phyloP scores from a whole-genome alignment of 225 moss, liverwort and hornwort genomes.

The Sphagnum tenellum region DNA sequence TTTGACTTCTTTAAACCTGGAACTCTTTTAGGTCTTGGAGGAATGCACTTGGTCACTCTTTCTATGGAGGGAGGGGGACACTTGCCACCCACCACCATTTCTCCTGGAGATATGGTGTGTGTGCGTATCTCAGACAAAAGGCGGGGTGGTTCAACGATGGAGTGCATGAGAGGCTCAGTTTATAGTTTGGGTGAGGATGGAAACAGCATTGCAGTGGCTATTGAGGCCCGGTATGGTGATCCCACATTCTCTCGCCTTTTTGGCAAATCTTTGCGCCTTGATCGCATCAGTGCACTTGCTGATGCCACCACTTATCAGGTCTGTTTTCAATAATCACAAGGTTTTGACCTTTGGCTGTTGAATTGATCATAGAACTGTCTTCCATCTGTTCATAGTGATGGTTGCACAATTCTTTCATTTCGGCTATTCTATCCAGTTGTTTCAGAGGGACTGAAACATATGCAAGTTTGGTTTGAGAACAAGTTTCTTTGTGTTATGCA shows the following conservation, averaged over 20 bases:
- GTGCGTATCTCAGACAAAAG: constrained; percentile 65
- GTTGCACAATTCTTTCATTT: no score
- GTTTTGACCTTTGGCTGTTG: no score
- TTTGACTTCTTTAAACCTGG: background rate
- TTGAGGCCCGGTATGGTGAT: constrained; percentile 96
- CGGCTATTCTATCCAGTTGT: no score
- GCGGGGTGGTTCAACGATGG: constrained; percentile 64
- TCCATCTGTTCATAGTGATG: no score
- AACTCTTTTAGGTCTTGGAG: constrained; percentile 64
- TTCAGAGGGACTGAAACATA: background rate
- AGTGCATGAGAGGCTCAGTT: constrained; percentile 90
- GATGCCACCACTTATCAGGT: constrained; percentile 98
- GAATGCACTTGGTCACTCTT: constrained; percentile 87
- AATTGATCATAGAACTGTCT: no score
- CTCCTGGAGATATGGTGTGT: constrained; percentile 95
- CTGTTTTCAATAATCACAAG: background rate
- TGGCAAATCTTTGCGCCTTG: constrained; percentile 82
- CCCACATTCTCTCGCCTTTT: constrained; percentile 94
- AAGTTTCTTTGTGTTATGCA: constrained; percentile 13
- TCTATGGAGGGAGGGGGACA: constrained; percentile 60
- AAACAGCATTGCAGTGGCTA: constrained; percentile 73
- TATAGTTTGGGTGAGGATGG: constrained; percentile 90
- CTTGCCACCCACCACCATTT: constrained; percentile 76
- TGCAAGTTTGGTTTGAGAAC: background rate
- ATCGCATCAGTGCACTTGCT: constrained; percentile 90